phyloP scores from a whole-genome alignment of 2,329 filamentous ascomycete genomes.

The Pseudohalonectria lignicola region DNA sequence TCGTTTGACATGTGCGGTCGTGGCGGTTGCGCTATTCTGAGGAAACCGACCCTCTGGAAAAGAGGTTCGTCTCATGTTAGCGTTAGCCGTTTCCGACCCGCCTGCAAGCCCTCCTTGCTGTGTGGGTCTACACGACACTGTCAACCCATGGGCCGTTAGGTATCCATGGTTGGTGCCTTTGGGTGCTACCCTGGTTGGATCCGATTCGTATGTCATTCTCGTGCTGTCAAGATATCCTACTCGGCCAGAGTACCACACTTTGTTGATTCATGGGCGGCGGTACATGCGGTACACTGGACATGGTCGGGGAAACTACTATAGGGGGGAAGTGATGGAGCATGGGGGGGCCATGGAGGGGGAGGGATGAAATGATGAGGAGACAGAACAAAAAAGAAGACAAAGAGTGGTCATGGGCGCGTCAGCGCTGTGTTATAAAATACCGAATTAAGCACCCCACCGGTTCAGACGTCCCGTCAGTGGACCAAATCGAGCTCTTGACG shows the following conservation, averaged over 20 bases:
- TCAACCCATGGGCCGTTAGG: no score
- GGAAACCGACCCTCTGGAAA: conserved; percentile 7
- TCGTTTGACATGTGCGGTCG: not conserved
- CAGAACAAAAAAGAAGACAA: not conserved
- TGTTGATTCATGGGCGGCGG: not conserved
- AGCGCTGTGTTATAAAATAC: conserved; percentile 5
- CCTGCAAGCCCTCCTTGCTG: no score
- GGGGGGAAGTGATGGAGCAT: not conserved
- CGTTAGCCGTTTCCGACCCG: no score
- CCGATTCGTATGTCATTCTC: no score
- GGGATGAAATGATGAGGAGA: not conserved
- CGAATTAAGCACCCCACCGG: conserved; percentile 10
- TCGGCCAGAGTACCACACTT: not conserved
- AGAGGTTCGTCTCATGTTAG: not conserved
- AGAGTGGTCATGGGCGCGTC: conserved; percentile 4
- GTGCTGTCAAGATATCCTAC: not conserved
- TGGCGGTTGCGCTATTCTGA: conserved; percentile 8
- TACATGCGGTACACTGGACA: no score
- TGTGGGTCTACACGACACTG: no score
- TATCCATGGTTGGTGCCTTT: no score
- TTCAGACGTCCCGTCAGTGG: conserved; percentile 7
- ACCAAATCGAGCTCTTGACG: not conserved
- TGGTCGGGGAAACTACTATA: no score
- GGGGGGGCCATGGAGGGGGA: not conserved
- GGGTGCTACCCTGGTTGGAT: no score